Conservation (phyloP, 192 early-diverging fungal genomes). For the Coemansia sp. region DNA sequence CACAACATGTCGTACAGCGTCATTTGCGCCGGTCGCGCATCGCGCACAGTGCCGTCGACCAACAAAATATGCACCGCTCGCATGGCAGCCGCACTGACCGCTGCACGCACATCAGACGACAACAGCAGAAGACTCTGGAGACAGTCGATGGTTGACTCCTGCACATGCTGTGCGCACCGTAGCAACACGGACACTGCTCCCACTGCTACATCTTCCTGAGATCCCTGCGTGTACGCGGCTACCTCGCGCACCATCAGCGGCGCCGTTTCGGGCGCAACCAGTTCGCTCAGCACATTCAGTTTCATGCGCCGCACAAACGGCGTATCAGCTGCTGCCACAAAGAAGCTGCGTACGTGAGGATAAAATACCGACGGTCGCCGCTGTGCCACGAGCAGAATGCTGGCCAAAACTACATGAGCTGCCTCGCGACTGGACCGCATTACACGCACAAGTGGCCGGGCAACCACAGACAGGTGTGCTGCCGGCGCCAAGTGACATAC, state of each 20-base stretch:
- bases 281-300: constrained; percentile 75
- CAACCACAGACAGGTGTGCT: constrained; percentile 58
- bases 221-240: constrained; percentile 48
- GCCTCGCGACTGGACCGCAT: constrained; percentile 73
- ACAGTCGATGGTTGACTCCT: constrained; percentile 44
- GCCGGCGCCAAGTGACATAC: constrained; percentile 67
- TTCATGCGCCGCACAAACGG: constrained; percentile 78
- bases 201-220: constrained; percentile 23
- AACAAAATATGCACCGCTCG: constrained; percentile 31
- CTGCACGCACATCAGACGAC: constrained; percentile 20
- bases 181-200: constrained; percentile 37
- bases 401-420: constrained; percentile 73
- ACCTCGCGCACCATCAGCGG: constrained; percentile 71
- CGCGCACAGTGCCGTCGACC: constrained; percentile 45
- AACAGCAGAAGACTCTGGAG: constrained; percentile 44
- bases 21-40: constrained; percentile 27
- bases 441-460: constrained; percentile 74
- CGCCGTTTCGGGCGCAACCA: constrained; percentile 70
- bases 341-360: constrained; percentile 76
- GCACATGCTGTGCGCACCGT: constrained; percentile 50
- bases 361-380: constrained; percentile 69
- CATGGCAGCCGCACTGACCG: constrained; percentile 26
- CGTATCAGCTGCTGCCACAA: constrained; percentile 74
- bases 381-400: constrained; percentile 73
- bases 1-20: constrained; percentile 53